These are phyloP conservation scores for Plasmodium gaboni DNA, from an alignment of 169 alveolate species.

Conservation along the genomic window DNA sequence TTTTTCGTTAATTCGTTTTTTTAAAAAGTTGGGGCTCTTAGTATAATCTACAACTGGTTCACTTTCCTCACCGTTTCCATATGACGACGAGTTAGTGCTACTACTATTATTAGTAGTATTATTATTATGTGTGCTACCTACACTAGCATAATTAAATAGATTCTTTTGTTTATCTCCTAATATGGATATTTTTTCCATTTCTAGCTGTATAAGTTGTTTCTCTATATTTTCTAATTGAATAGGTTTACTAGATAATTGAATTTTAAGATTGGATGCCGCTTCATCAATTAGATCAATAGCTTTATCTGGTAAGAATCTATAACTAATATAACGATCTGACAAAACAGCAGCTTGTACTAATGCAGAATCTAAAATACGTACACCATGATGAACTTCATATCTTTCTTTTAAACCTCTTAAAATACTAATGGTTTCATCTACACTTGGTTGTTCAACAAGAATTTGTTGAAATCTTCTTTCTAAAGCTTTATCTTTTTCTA, in stretches of 20 bases:
- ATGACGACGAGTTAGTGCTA: not conserved
- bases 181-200: conserved; percentile 89
- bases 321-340: conserved; percentile 85
- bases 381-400: conserved; percentile 92
- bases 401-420: conserved; percentile 91
- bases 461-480: conserved; percentile 93
- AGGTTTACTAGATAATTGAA: conserved; percentile 89
- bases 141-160: conserved; percentile 16
- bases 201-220: conserved; percentile 87
- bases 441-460: conserved; percentile 89
- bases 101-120: conserved; percentile 22
- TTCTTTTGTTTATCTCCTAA: conserved; percentile 72
- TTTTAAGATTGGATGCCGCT: conserved; percentile 90
- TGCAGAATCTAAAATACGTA: conserved; percentile 90
- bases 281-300: conserved; percentile 91
- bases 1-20: conserved; percentile 39
- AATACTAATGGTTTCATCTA: conserved; percentile 88
- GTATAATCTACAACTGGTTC: conserved; percentile 28
- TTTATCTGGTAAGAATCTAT: conserved; percentile 89
- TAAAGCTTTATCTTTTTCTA: conserved; percentile 92
- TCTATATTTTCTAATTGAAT: conserved; percentile 88
- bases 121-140: conserved; percentile 18
- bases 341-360: conserved; percentile 91
- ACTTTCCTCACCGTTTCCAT: not conserved
- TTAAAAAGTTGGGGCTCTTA: conserved; percentile 23